Evolutionary conservation across 257 asterid species (phyloP), one percentile per base, ranked within the genome.

Genomic region (Striga asiatica): DNA sequence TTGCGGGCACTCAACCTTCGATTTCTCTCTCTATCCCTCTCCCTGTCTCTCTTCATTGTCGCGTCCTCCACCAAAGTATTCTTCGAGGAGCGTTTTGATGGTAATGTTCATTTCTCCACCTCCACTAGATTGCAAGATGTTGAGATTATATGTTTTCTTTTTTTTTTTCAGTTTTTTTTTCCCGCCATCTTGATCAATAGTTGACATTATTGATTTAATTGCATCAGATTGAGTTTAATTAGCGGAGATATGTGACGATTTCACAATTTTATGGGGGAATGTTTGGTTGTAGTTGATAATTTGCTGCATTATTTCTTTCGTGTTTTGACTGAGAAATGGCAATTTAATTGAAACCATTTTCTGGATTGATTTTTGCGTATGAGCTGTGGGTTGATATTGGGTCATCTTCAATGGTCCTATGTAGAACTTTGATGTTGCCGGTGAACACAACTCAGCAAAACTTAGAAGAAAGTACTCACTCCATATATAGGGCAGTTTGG

Each of bases 1-100:
- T 55, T 62, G 49, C 66, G 38, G 56, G 47, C 56, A 56, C 8
- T 66, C 8, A 72, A 67, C 74, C 86, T 84, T 76, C 56, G 50
- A 27, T 66, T 68, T 56, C 73, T 71, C 66, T 49, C 72, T 62
- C 69, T 86, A 24, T 74, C 73, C 62, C 2, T 78, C 22, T 58
- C 76, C 20, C 61, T 91, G 9, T 77, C 78, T 56, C 79, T 87
- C 14, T 70, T 83, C 13, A 47, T 87, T 42, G 77, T 77, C 32
- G 39, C 66, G 38, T 68, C 85, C 19, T 78, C 94, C 0, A 96
- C 95, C 8, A 71, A 66, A 54, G 87, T 87, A 4, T 69, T 91
- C 77, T 91, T 87, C 69, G 94, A 91, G 79, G 98, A 91, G 63
- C 91, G 93, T 11, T 91, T 91, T 39, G 69, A 77, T 16, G 98